These are phyloP conservation scores for Sisymbrium altissimum DNA, from an alignment of 345 rosid species.

Conservation along the genomic window DNA sequence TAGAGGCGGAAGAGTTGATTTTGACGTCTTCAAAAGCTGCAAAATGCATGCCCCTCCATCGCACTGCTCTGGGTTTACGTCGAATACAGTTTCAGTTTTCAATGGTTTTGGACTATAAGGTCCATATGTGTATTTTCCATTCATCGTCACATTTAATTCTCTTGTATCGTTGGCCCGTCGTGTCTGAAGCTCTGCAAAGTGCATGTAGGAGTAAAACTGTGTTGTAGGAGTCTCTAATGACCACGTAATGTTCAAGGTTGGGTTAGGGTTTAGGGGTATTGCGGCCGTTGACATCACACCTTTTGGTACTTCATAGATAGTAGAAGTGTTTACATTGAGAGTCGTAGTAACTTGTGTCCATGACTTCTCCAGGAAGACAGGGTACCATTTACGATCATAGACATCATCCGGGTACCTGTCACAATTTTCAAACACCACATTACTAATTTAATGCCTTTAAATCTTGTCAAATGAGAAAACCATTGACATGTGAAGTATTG, in stretches of 20 bases:
- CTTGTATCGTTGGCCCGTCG: slow-evolving; percentile 43
- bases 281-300: slow-evolving; percentile 7
- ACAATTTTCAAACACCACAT: neutral
- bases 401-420: slow-evolving; percentile 26
- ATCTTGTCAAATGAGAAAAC: neutral
- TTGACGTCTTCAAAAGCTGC: slow-evolving; percentile 15
- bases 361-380: neutral
- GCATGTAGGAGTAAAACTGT: slow-evolving; percentile 29
- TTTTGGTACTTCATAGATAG: slow-evolving; percentile 5
- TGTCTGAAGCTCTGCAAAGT: slow-evolving; percentile 48
- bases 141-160: slow-evolving; percentile 36
- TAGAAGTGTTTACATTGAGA: neutral
- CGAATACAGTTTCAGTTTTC: slow-evolving; percentile 17
- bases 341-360: slow-evolving; percentile 27
- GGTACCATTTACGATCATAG: slow-evolving; percentile 28
- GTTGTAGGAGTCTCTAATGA: neutral
- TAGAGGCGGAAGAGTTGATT: slow-evolving; percentile 53
- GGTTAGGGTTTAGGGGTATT: neutral
- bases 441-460: neutral
- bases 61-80: slow-evolving; percentile 23
- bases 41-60: slow-evolving; percentile 24
- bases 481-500: neutral
- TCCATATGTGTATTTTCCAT: slow-evolving; percentile 35
- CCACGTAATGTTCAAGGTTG: slow-evolving; percentile 18
- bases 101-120: slow-evolving; percentile 35